phyloP scores from a whole-genome alignment of 78 protist species.

The Dictyostelium brefeldianum region DNA sequence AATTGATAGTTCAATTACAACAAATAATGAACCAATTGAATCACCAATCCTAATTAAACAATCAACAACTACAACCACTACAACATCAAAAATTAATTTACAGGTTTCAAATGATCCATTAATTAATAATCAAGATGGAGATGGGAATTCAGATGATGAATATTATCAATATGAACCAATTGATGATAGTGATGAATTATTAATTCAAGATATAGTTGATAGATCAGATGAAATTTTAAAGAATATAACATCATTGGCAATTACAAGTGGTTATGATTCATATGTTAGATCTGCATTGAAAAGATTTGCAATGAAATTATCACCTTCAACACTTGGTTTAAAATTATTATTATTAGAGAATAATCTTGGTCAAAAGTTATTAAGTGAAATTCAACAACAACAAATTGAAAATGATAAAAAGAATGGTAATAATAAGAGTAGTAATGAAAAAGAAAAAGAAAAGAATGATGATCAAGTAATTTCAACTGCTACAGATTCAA shows the following conservation, averaged over 20 bases:
- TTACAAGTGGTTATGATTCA: slow-evolving; percentile 40
- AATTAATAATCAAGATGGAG: not conserved
- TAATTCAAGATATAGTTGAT: slow-evolving; percentile 5
- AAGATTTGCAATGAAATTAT: slow-evolving; percentile 19
- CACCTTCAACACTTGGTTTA: not conserved
- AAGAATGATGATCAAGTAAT: not conserved
- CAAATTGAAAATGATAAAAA: not conserved
- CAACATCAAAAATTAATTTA: not conserved
- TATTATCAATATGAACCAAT: not conserved
- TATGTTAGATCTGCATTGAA: slow-evolving; percentile 40
- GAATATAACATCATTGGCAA: slow-evolving; percentile 20
- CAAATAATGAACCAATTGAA: not conserved
- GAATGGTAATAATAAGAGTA: not conserved
- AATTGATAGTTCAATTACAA: not conserved
- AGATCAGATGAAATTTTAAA: slow-evolving; percentile 24
- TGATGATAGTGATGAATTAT: slow-evolving; percentile 35
- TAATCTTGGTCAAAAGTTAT: not conserved
- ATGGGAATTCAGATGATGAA: not conserved
- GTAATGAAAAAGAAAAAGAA: not conserved
- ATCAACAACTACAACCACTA: not conserved
- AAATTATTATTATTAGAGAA: slow-evolving; percentile 12
- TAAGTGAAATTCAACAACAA: not conserved
- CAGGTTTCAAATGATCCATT: not conserved
- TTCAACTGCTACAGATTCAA: not conserved
- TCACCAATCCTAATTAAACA: not conserved